phyloP scores from a whole-genome alignment of 2,329 filamentous ascomycete genomes.

The Ilyonectria sp. region DNA sequence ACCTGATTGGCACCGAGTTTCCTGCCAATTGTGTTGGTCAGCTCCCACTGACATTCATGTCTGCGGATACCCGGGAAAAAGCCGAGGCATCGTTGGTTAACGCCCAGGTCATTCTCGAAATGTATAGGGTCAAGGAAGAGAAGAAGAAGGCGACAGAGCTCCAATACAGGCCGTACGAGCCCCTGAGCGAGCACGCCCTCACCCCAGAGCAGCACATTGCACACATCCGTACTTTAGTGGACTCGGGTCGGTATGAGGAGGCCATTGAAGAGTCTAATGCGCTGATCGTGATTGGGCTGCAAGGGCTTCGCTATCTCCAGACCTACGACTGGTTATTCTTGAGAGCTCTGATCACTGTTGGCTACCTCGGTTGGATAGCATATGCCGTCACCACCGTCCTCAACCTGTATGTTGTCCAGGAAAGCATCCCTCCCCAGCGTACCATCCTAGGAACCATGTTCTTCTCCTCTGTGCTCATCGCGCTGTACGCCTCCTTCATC shows the following conservation, averaged over 20 bases:
- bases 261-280: slow-evolving; percentile 85
- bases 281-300: slow-evolving; percentile 82
- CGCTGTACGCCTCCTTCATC: slow-evolving; percentile 84
- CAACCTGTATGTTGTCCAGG: slow-evolving; percentile 87
- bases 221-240: slow-evolving; percentile 78
- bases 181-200: slow-evolving; percentile 75
- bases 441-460: slow-evolving; percentile 71
- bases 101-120: slow-evolving; percentile 89
- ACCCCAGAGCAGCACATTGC: slow-evolving; percentile 78
- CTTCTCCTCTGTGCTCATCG: slow-evolving; percentile 84
- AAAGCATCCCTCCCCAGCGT: slow-evolving; percentile 75
- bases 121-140: slow-evolving; percentile 95
- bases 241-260: slow-evolving; percentile 76
- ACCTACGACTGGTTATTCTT: slow-evolving; percentile 99
- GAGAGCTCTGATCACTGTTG: slow-evolving; percentile 87
- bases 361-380: slow-evolving; percentile 96
- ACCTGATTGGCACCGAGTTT: slow-evolving; percentile 88
- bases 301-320: slow-evolving; percentile 92
- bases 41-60: slow-evolving; percentile 86
- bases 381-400: slow-evolving; percentile 92
- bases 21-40: slow-evolving; percentile 97
- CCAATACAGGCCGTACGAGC: slow-evolving; percentile 82
- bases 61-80: slow-evolving; percentile 81
- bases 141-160: slow-evolving; percentile 84
- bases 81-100: slow-evolving; percentile 89